Evolutionary conservation across 192 early-diverging fungal species (phyloP).

Genomic region (Linnemannia exigua): DNA sequence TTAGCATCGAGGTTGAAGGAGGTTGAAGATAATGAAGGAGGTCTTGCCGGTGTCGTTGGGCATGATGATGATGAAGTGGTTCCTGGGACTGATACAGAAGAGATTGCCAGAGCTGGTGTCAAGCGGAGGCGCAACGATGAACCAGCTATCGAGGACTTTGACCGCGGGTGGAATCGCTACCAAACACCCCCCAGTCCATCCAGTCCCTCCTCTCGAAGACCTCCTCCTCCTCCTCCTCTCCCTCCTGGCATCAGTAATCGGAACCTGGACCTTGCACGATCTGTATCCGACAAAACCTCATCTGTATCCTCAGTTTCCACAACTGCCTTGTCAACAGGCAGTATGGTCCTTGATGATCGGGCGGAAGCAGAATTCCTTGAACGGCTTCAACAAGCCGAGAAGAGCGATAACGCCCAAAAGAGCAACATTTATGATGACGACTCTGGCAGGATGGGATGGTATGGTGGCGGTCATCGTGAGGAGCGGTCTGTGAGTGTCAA

Average conservation of each 20-base stretch:
- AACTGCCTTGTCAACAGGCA: not conserved
- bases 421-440: not conserved
- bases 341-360: conserved; percentile 27
- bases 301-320: not conserved
- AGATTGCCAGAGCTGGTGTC: not conserved
- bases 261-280: not conserved
- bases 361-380: conserved; percentile 25
- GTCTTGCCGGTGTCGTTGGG: not conserved
- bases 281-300: not conserved
- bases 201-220: not conserved
- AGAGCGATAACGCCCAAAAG: no score
- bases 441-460: not conserved
- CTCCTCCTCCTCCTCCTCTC: no score
- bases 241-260: not conserved
- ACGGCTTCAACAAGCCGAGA: conserved; percentile 10
- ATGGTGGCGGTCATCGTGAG: not conserved
- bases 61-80: conserved; percentile 6
- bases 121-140: not conserved
- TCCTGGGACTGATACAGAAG: not conserved
- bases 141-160: not conserved
- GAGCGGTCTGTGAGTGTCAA: not conserved
- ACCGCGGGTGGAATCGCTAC: no score
- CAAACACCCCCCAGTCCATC: no score
- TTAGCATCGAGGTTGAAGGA: conserved; percentile 29
- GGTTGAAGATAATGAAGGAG: not conserved